phyloP scores from a whole-genome alignment of 495 filamentous ascomycete species.

The Zalerion maritima region DNA sequence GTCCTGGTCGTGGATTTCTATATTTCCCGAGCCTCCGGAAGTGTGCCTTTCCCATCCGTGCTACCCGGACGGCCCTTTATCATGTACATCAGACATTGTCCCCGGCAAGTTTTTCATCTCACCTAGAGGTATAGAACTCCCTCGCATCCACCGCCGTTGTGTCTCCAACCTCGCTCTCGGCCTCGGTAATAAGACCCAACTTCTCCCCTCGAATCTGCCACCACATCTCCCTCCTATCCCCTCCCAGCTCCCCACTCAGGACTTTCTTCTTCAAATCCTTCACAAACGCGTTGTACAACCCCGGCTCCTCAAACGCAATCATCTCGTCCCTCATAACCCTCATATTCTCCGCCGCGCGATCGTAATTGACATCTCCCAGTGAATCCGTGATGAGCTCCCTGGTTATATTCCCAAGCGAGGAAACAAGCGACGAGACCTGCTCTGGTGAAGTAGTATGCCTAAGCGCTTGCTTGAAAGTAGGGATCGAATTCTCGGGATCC shows the following conservation, averaged over 20 bases:
- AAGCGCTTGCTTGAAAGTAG: slow-evolving; percentile 80
- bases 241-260: slow-evolving; percentile 56
- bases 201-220: slow-evolving; percentile 48
- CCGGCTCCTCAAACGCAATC: slow-evolving; percentile 59
- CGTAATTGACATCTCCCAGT: slow-evolving; percentile 61
- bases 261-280: slow-evolving; percentile 56
- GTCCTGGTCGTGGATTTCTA: too few relatives aligned
- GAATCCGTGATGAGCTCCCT: slow-evolving; percentile 53
- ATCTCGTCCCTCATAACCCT: slow-evolving; percentile 67
- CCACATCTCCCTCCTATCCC: slow-evolving; percentile 76
- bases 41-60: too few relatives aligned
- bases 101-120: too few relatives aligned
- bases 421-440: slow-evolving; percentile 44
- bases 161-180: slow-evolving; percentile 41
- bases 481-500: slow-evolving; percentile 66
- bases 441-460: slow-evolving; percentile 44
- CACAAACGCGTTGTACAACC: slow-evolving; percentile 63
- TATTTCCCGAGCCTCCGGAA: too few relatives aligned
- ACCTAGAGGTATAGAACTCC: slow-evolving; percentile 26
- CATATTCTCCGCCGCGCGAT: slow-evolving; percentile 59
- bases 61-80: too few relatives aligned
- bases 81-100: too few relatives aligned
- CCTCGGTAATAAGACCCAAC: slow-evolving; percentile 60
- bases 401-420: slow-evolving; percentile 62
- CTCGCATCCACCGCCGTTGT: slow-evolving; percentile 56